These are phyloP conservation scores for Laguncularia racemosa DNA, from an alignment of 345 rosid genomes.

Conservation along the genomic window DNA sequence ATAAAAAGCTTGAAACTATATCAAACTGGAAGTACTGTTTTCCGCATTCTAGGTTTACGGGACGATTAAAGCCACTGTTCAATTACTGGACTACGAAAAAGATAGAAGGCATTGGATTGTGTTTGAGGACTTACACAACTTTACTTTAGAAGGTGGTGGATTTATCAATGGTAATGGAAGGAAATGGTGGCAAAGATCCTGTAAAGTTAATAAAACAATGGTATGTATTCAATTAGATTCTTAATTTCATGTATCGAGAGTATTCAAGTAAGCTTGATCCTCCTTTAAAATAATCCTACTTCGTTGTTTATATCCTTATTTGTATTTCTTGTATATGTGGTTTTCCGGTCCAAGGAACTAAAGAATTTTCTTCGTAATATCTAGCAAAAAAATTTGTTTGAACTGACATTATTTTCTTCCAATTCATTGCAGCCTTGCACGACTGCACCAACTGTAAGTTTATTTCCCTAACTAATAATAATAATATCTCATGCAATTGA, in stretches of 20 bases:
- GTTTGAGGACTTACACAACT: slow-evolving; percentile 40
- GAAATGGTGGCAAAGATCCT: slow-evolving; percentile 81
- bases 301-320: too few species aligned
- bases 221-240: slow-evolving; percentile 19
- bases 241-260: too few species aligned
- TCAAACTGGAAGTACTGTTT: too few species aligned
- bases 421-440: slow-evolving; percentile 53
- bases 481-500: too few species aligned
- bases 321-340: too few species aligned
- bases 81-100: slow-evolving; percentile 36
- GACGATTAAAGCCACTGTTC: slow-evolving; percentile 50
- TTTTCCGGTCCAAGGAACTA: too few species aligned
- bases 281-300: too few species aligned
- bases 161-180: slow-evolving; percentile 73
- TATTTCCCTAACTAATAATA: too few species aligned
- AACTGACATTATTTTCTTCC: not conserved
- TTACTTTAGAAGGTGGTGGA: slow-evolving; percentile 80
- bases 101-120: slow-evolving; percentile 51
- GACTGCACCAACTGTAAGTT: slow-evolving; percentile 78
- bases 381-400: too few species aligned
- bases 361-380: too few species aligned
- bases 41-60: slow-evolving; percentile 40
- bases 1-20: not conserved
- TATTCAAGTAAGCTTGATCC: not conserved
- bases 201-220: slow-evolving; percentile 63